Percentiles rank a stretch among this genome's conserved stretches.
phyloP scores from a whole-genome alignment of 768 basidiomycete genomes.

The Solioccasus polychromus region DNA sequence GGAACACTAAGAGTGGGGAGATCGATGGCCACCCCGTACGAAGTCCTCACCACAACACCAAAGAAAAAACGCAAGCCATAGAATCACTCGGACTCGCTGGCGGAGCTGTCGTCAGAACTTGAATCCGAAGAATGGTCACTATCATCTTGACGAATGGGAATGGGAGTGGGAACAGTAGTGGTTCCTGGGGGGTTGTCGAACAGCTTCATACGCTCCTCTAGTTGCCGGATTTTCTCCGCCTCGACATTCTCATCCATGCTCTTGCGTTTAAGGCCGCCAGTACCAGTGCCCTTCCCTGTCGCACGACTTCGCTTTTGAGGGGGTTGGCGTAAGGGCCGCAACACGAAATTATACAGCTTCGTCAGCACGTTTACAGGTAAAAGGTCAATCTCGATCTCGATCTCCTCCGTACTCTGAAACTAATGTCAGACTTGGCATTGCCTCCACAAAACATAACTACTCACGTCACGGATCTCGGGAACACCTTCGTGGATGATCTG shows the following conservation, averaged over 20 bases:
- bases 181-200: constrained; percentile 64
- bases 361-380: constrained; percentile 84
- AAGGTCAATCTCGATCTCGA: constrained; percentile 95
- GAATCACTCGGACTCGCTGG: constrained; percentile 76
- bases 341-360: constrained; percentile 93
- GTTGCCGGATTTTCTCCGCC: constrained; percentile 87
- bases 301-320: constrained; percentile 59
- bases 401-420: constrained; percentile 88
- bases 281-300: constrained; percentile 76
- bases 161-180: constrained; percentile 31
- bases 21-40: constrained; percentile 10
- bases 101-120: constrained; percentile 78
- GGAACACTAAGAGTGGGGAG: constrained; percentile 25
- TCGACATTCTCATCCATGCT: constrained; percentile 97
- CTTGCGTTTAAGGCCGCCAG: constrained; percentile 89
- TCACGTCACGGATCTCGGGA: constrained; percentile 89
- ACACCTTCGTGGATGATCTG: constrained; percentile 93
- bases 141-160: constrained; percentile 39
- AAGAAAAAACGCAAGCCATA: constrained; percentile 8
- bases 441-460: constrained; percentile 32
- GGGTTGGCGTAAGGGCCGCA: constrained; percentile 71
- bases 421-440: constrained; percentile 11
- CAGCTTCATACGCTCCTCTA: constrained; percentile 84
- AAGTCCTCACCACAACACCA: constrained; percentile 26
- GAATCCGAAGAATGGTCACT: constrained; percentile 81